A percentile compares a stretch with the other conserved stretches of the same genome.
Conservation (phyloP, 352 stramenopile genomes). For the Globisporangium emineosum region DNA sequence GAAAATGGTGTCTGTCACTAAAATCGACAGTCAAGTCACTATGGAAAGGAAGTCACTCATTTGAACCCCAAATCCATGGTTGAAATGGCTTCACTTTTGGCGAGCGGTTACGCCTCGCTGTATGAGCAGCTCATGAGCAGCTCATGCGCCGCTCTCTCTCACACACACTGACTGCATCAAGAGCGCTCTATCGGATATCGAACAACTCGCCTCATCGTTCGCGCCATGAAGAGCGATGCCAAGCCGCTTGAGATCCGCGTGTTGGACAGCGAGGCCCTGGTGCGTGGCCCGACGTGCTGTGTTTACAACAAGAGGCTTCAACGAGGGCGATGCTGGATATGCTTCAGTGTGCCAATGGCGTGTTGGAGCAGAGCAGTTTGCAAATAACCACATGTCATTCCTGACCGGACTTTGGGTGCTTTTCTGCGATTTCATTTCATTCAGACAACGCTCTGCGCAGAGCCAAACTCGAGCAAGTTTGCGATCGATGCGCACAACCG, state of each 20-base stretch:
- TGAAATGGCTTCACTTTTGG: no score
- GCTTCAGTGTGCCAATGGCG: no score
- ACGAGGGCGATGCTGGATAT: no score
- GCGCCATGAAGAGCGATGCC: slow-evolving; percentile 5
- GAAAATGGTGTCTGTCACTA: neutral
- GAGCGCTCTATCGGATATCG: no score
- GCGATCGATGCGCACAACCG: slow-evolving; percentile 79
- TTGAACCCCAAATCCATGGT: no score
- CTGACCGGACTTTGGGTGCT: neutral
- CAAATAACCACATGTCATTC: neutral
- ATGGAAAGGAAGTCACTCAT: neutral
- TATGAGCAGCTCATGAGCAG: no score
- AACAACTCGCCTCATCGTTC: no score
- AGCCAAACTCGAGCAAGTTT: slow-evolving; percentile 82
- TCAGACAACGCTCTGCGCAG: slow-evolving; percentile 38
- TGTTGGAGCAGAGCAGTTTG: no score
- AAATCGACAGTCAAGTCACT: neutral
- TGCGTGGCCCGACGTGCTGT: slow-evolving; percentile 18
- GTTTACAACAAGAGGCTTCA: no score
- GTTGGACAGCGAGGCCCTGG: slow-evolving; percentile 36
- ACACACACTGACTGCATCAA: no score
- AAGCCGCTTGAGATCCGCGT: slow-evolving; percentile 31
- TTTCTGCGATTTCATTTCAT: neutral
- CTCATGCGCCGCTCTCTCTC: no score
- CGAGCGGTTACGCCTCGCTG: no score